phyloP scores from a whole-genome alignment of 1,284 basidiomycete species.

The Cryptococcus sp. region DNA sequence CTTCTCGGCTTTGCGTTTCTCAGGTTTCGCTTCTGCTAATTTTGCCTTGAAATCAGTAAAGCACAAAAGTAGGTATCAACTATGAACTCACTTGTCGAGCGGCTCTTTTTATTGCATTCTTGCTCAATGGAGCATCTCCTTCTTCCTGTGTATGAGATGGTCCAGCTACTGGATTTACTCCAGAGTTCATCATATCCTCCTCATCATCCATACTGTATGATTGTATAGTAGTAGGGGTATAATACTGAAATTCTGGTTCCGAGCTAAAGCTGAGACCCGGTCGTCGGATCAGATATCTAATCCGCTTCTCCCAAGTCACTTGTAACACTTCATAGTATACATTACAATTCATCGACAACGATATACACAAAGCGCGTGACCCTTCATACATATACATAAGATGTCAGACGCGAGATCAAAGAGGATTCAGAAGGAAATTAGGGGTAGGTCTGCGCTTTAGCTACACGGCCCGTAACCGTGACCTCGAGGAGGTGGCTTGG shows the following conservation, averaged over 20 bases:
- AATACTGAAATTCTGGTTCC: too few relatives aligned
- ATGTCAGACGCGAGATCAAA: constrained; percentile 75
- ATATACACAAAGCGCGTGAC: too few relatives aligned
- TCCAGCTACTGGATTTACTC: background rate
- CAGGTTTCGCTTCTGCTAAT: constrained; percentile 22
- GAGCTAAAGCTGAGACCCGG: too few relatives aligned
- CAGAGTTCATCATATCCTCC: constrained; percentile 10
- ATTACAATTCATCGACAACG: too few relatives aligned
- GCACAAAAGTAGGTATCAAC: background rate
- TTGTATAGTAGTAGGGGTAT: too few relatives aligned
- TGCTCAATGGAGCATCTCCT: constrained; percentile 21
- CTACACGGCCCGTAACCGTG: too few relatives aligned
- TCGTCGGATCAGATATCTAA: too few relatives aligned
- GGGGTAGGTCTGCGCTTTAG: constrained; percentile 64
- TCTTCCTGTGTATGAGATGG: background rate
- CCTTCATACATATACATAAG: too few relatives aligned
- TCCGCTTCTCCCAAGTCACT: too few relatives aligned
- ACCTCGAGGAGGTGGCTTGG: too few relatives aligned
- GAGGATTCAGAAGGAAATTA: constrained; percentile 87
- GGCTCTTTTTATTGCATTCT: constrained; percentile 33
- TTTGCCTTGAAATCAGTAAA: constrained; percentile 24
- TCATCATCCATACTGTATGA: constrained; percentile 15
- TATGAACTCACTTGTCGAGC: constrained; percentile 31
- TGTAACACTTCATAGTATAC: too few relatives aligned
- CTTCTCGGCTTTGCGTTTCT: constrained; percentile 33